Evolutionary conservation across 148 eudicot genomes (phyloP).

Genomic region (Camellia granthamiana): DNA sequence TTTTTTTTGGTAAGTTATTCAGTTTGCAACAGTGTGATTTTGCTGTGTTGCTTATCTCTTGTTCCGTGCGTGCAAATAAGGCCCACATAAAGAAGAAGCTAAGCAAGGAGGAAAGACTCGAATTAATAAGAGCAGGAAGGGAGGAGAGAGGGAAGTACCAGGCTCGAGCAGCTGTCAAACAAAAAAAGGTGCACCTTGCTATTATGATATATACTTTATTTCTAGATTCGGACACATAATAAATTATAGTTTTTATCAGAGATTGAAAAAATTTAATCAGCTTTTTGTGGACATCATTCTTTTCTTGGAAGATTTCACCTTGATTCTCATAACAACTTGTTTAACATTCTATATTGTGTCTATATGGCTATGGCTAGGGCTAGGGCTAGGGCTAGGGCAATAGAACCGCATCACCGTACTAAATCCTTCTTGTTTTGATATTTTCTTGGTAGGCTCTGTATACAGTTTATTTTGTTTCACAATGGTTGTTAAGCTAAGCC

Average conservation of each 20-base stretch:
- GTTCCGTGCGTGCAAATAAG: slow-evolving; percentile 32
- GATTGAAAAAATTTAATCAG: neutral
- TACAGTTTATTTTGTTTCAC: too few relatives aligned
- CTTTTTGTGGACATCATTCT: neutral
- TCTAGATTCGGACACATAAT: neutral
- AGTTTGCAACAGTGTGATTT: neutral
- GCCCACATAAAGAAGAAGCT: slow-evolving; percentile 61
- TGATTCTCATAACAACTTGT: neutral
- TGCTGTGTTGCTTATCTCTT: slow-evolving; percentile 1
- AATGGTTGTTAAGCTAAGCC: neutral
- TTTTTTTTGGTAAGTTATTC: neutral
- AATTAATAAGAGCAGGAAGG: slow-evolving; percentile 73
- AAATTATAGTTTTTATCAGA: neutral
- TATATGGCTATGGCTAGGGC: neutral
- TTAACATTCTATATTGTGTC: neutral
- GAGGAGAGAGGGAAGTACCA: slow-evolving; percentile 71
- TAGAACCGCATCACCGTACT: neutral
- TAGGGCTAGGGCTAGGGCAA: neutral
- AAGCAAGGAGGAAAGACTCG: slow-evolving; percentile 75
- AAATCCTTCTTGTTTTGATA: neutral
- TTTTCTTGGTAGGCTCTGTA: neutral
- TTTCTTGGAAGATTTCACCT: neutral
- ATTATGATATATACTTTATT: neutral
- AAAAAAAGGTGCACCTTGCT: slow-evolving; percentile 65
- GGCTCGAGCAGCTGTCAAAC: slow-evolving; percentile 66